phyloP scores from a whole-genome alignment of 129 eudicot genomes.

The Sambucus nigra region DNA sequence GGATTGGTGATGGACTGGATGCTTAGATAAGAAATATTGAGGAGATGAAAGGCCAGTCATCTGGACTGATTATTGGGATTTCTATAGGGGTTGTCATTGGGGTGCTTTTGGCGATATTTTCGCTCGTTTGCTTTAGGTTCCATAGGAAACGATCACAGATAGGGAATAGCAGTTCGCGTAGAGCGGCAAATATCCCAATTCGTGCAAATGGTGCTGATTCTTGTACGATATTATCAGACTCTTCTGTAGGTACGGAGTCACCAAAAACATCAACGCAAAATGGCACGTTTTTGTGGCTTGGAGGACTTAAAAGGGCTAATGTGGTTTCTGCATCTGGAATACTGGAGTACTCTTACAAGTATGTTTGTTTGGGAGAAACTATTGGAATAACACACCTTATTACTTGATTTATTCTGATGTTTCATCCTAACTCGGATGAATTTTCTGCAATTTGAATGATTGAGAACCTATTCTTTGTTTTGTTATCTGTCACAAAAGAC shows the following conservation, averaged over 20 bases:
- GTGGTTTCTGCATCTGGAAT: constrained; percentile 86
- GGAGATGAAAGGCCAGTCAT: constrained; percentile 58
- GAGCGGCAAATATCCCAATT: constrained; percentile 69
- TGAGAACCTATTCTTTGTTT: neutral
- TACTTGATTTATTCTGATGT: neutral
- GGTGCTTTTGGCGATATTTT: constrained; percentile 47
- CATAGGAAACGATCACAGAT: constrained; percentile 67
- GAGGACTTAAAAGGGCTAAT: constrained; percentile 57
- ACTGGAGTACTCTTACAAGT: constrained; percentile 85
- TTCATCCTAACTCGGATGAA: neutral
- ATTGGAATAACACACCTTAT: neutral
- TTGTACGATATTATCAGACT: constrained; percentile 69
- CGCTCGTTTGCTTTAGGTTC: constrained; percentile 58
- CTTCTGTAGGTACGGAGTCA: constrained; percentile 74
- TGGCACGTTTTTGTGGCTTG: constrained; percentile 52
- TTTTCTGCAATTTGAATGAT: neutral
- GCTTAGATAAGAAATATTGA: constrained; percentile 11
- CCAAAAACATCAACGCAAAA: constrained; percentile 44
- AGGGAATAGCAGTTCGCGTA: constrained; percentile 79
- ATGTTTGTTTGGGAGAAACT: constrained; percentile 11
- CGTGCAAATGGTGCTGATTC: constrained; percentile 84
- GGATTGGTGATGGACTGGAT: constrained; percentile 38
- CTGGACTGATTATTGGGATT: constrained; percentile 74
- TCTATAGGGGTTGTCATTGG: constrained; percentile 97
- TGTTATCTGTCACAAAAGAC: no score